Evolutionary conservation across 257 asterid species (phyloP).

Genomic region (Ilex asprella): DNA sequence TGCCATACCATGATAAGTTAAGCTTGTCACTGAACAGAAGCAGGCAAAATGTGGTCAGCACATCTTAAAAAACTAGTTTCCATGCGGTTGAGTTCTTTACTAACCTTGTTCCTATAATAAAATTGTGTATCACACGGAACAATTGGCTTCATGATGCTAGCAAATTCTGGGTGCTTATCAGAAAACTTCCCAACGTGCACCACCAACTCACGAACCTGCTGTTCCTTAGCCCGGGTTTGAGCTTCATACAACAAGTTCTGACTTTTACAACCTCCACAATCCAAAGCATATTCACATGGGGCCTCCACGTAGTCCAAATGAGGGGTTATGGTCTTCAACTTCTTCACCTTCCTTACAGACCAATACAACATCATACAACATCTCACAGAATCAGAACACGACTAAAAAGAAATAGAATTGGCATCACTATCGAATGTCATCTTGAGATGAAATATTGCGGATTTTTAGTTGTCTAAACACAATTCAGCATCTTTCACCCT

Average conservation of each 20-base stretch:
- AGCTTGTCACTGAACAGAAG: no score
- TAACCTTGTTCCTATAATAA: constrained; percentile 88
- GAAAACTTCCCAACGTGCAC: constrained; percentile 76
- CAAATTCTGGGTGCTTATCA: constrained; percentile 34
- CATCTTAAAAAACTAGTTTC: no score
- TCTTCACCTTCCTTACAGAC: constrained; percentile 57
- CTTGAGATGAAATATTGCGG: not conserved
- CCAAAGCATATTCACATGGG: constrained; percentile 80
- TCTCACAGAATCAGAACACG: not conserved
- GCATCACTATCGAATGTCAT: not conserved
- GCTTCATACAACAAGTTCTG: constrained; percentile 79
- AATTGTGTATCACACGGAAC: constrained; percentile 86
- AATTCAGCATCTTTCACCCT: no score
- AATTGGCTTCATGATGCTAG: constrained; percentile 65
- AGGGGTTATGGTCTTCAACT: constrained; percentile 60
- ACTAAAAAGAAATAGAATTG: not conserved
- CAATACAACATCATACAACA: constrained; percentile 5
- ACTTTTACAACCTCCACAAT: constrained; percentile 95
- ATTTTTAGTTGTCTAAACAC: no score
- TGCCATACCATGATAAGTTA: no score
- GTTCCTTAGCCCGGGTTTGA: constrained; percentile 80
- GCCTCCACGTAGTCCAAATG: constrained; percentile 80
- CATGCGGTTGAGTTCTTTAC: constrained; percentile 12
- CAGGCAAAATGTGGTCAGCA: no score
- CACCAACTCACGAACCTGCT: constrained; percentile 72